Conservation (phyloP, 345 rosid species). For the Gossypium mustelinum region DNA sequence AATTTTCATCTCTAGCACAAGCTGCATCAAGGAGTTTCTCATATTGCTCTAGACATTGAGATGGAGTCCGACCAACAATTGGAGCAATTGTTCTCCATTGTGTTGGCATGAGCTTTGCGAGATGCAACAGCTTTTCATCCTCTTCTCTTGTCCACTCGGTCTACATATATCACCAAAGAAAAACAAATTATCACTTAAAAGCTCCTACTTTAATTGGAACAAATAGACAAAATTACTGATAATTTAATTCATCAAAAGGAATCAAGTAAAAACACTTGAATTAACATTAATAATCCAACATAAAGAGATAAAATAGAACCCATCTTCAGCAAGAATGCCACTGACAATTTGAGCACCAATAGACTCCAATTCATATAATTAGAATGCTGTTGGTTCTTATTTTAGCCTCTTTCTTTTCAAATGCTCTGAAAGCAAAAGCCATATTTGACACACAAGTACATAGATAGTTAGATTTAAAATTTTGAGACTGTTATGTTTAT, state of each 20-base stretch:
- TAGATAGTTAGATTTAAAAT: neutral
- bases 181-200: too few relatives aligned
- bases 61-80: conserved; percentile 96
- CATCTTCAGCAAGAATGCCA: neutral
- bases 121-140: conserved; percentile 98
- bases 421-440: neutral
- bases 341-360: neutral
- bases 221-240: neutral
- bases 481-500: neutral
- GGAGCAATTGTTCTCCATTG: conserved; percentile 99
- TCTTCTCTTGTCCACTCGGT: conserved; percentile 99
- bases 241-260: neutral
- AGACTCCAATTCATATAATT: neutral
- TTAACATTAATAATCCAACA: neutral
- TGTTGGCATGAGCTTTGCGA: conserved; percentile 97
- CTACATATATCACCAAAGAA: conserved; percentile 30
- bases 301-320: too few relatives aligned
- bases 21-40: conserved; percentile 98
- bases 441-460: neutral
- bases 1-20: conserved; percentile 90
- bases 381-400: too few relatives aligned
- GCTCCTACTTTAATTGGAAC: neutral
- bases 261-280: neutral
- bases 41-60: conserved; percentile 95
- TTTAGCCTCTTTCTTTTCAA: neutral